phyloP scores from a whole-genome alignment of 768 basidiomycete genomes.

The Rhizopogon roseolus region DNA sequence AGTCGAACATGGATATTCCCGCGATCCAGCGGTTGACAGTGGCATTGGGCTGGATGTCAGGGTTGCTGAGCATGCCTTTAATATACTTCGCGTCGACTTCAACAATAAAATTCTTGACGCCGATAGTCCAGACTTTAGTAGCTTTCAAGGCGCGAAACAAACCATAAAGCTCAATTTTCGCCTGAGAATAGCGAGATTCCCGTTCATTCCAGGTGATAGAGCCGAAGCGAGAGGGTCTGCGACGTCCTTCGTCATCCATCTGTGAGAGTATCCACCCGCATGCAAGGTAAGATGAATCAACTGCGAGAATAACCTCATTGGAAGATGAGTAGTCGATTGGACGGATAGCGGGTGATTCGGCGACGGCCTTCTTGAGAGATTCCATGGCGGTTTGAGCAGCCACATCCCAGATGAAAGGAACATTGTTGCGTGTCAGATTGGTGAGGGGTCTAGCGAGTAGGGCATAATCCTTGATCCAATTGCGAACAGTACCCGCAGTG shows the following conservation, averaged over 20 bases:
- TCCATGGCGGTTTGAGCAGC: too few relatives aligned
- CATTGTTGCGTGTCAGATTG: not conserved
- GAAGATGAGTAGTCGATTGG: conserved; percentile 28
- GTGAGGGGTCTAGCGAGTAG: not conserved
- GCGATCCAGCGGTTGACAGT: conserved; percentile 25
- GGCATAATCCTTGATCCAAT: conserved; percentile 8
- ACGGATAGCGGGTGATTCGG: conserved; percentile 20
- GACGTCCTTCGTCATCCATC: conserved; percentile 9
- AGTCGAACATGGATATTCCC: conserved; percentile 25
- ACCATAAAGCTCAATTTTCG: conserved; percentile 38
- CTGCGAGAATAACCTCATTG: conserved; percentile 26
- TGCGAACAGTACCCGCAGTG: conserved; percentile 4
- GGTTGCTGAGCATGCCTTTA: conserved; percentile 33
- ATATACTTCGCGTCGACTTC: conserved; percentile 37
- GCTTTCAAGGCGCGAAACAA: conserved; percentile 23
- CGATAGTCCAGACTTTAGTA: conserved; percentile 18
- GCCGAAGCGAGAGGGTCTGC: conserved; percentile 25
- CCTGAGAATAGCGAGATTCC: conserved; percentile 30
- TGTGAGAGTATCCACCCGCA: conserved; percentile 36
- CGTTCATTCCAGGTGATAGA: conserved; percentile 28
- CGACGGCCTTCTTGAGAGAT: conserved; percentile 21
- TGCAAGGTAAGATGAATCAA: conserved; percentile 31
- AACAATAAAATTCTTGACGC: conserved; percentile 27
- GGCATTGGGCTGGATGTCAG: conserved; percentile 26
- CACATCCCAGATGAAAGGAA: not conserved